phyloP scores from a whole-genome alignment of 2,329 filamentous ascomycete species.

The Tetracladium maxilliforme region DNA sequence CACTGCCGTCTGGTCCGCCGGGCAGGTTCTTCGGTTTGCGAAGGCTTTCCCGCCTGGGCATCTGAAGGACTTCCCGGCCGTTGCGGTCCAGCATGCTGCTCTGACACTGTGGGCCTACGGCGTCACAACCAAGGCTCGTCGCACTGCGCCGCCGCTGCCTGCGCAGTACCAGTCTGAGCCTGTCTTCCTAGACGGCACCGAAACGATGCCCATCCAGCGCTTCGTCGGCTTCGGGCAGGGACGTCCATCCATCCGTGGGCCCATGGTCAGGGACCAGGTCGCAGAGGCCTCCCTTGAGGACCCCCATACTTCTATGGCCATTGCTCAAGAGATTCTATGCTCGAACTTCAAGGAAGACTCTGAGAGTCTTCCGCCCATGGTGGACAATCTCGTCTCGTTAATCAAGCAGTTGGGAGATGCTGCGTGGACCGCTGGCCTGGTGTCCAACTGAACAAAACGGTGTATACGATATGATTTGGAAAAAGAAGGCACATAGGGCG shows the following conservation, averaged over 20 bases:
- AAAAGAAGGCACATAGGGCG: no score
- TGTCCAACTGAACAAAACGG: no score
- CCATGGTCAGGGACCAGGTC: slow-evolving; percentile 12
- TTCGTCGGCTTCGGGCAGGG: slow-evolving; percentile 43
- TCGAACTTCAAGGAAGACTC: slow-evolving; percentile 30
- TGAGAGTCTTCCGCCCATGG: slow-evolving; percentile 39
- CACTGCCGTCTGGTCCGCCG: slow-evolving; percentile 52
- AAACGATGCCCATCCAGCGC: slow-evolving; percentile 34
- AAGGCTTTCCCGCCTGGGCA: slow-evolving; percentile 34
- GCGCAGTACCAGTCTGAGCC: slow-evolving; percentile 14
- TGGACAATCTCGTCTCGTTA: slow-evolving; percentile 51
- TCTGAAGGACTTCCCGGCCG: slow-evolving; percentile 51
- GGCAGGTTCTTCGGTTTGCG: slow-evolving; percentile 48
- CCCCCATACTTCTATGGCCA: slow-evolving; percentile 40
- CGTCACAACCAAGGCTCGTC: slow-evolving; percentile 32
- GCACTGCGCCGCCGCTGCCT: slow-evolving; percentile 10
- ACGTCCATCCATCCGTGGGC: slow-evolving; percentile 29
- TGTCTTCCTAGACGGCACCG: slow-evolving; percentile 40
- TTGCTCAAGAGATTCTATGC: slow-evolving; percentile 39
- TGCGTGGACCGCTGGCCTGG: slow-evolving; percentile 21
- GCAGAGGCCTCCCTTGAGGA: slow-evolving; percentile 32
- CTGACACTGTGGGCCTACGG: slow-evolving; percentile 58
- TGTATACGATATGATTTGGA: no score
- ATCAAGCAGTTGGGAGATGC: slow-evolving; percentile 44
- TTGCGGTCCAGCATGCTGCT: slow-evolving; percentile 54